These are phyloP conservation scores for Amphirosellinia nigrospora DNA, from an alignment of 495 filamentous ascomycete genomes.

Conservation along the genomic window DNA sequence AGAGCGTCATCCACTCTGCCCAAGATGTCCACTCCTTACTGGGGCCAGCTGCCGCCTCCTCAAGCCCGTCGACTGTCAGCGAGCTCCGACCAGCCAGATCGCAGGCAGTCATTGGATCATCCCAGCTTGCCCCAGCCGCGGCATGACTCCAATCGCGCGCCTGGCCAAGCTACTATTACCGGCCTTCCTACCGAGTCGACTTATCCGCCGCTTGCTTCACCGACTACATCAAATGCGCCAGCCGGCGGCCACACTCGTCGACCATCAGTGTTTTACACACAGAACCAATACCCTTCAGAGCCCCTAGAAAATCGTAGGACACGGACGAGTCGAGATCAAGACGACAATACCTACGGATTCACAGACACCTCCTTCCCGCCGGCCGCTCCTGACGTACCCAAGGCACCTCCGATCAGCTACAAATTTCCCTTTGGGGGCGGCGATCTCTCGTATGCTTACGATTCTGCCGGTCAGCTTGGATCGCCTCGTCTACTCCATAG, in stretches of 20 bases:
- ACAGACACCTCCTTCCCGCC: constrained; percentile 50
- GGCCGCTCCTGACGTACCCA: constrained; percentile 64
- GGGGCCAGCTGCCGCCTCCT: constrained; percentile 48
- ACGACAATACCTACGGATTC: constrained; percentile 45
- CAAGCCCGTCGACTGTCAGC: constrained; percentile 52
- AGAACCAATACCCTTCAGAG: constrained; percentile 53
- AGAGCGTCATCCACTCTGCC: constrained; percentile 15
- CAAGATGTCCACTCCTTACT: constrained; percentile 44
- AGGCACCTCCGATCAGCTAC: constrained; percentile 65
- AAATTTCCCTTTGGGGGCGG: constrained; percentile 54
- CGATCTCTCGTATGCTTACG: constrained; percentile 41
- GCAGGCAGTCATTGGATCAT: constrained; percentile 51
- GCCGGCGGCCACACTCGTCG: constrained; percentile 54
- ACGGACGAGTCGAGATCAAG: constrained; percentile 40
- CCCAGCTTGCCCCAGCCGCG: constrained; percentile 36
- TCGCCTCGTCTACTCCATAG: constrained; percentile 33
- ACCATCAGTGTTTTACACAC: constrained; percentile 53
- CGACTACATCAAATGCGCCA: constrained; percentile 54
- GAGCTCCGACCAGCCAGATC: constrained; percentile 45
- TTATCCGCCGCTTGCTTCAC: constrained; percentile 57
- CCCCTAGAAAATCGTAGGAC: constrained; percentile 43
- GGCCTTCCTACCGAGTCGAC: constrained; percentile 57
- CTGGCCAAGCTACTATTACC: constrained; percentile 53
- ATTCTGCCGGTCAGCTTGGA: constrained; percentile 35
- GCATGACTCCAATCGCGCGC: constrained; percentile 47